Evolutionary conservation across 1,139 yeast species (phyloP).

Genomic region (Arxiozyma slooffiae): DNA sequence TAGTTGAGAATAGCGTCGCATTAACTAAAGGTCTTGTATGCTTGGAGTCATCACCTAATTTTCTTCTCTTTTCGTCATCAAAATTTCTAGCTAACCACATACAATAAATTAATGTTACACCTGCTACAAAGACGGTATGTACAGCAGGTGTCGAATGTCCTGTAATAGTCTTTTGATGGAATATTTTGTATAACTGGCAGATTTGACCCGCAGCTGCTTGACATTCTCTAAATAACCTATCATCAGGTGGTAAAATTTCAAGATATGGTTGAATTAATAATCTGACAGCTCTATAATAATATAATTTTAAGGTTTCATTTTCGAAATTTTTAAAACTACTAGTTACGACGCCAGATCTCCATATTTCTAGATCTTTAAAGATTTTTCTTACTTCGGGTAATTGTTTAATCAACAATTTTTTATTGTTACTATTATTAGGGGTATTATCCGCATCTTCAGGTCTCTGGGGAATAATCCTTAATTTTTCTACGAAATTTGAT

Average conservation of each 20-base stretch:
- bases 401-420: conserved; percentile 26
- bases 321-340: conserved; percentile 34
- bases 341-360: conserved; percentile 40
- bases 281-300: conserved; percentile 47
- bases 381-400: conserved; percentile 36
- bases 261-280: conserved; percentile 48
- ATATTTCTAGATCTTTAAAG: conserved; percentile 40
- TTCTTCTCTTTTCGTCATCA: conserved; percentile 40
- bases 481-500: conserved; percentile 44
- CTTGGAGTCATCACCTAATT: conserved; percentile 41
- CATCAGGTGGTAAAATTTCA: conserved; percentile 47
- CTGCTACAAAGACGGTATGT: conserved; percentile 53
- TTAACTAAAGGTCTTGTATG: conserved; percentile 45
- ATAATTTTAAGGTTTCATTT: conserved; percentile 43
- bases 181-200: conserved; percentile 47
- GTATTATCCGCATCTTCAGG: conserved; percentile 3
- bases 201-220: conserved; percentile 57
- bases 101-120: conserved; percentile 50
- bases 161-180: conserved; percentile 45
- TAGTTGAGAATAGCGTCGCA: conserved; percentile 39
- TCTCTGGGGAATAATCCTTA: conserved; percentile 34
- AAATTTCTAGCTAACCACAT: conserved; percentile 50
- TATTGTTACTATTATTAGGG: conserved; percentile 3
- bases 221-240: conserved; percentile 46
- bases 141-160: conserved; percentile 55